These are phyloP conservation scores for Pseudocercospora pini-densiflorae DNA, from an alignment of 2,329 filamentous ascomycete genomes.

Conservation along the genomic window DNA sequence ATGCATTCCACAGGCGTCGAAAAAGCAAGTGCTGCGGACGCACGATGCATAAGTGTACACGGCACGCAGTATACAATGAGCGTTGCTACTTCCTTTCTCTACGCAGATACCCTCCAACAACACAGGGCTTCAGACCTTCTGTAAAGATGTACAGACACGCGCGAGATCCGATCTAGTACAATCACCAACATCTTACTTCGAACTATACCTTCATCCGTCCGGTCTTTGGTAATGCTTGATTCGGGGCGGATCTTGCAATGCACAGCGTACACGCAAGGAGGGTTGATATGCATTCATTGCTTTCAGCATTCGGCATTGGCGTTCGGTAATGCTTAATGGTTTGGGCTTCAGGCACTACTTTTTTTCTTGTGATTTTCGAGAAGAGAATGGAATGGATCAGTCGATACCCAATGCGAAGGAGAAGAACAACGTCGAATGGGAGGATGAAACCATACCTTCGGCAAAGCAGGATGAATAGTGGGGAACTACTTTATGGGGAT, in stretches of 20 bases:
- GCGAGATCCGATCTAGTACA: conserved; percentile 2
- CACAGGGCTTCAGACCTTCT: conserved; percentile 6
- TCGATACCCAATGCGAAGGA: conserved; percentile 5
- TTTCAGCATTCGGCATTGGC: conserved; percentile 16
- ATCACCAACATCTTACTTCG: conserved; percentile 4
- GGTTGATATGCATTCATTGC: conserved; percentile 1
- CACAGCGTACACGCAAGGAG: conserved; percentile 16
- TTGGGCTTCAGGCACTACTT: not conserved
- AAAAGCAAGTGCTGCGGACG: conserved; percentile 27
- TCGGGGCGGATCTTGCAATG: conserved; percentile 2
- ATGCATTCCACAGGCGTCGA: conserved; percentile 23
- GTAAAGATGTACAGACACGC: conserved; percentile 22
- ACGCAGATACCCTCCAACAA: conserved; percentile 1
- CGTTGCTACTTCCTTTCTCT: conserved; percentile 14
- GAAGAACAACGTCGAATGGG: not conserved
- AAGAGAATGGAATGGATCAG: conserved; percentile 3
- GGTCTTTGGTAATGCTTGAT: not conserved
- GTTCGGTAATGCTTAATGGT: conserved; percentile 20
- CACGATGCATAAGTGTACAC: conserved; percentile 18
- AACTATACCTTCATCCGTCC: not conserved
- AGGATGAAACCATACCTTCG: not conserved
- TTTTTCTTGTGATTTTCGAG: not conserved
- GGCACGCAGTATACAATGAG: conserved; percentile 8
- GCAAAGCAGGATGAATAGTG: not conserved
- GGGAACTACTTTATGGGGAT: not conserved